phyloP scores from a whole-genome alignment of 371 early-diverging fungal species.

The Mucor lusitanicus region DNA sequence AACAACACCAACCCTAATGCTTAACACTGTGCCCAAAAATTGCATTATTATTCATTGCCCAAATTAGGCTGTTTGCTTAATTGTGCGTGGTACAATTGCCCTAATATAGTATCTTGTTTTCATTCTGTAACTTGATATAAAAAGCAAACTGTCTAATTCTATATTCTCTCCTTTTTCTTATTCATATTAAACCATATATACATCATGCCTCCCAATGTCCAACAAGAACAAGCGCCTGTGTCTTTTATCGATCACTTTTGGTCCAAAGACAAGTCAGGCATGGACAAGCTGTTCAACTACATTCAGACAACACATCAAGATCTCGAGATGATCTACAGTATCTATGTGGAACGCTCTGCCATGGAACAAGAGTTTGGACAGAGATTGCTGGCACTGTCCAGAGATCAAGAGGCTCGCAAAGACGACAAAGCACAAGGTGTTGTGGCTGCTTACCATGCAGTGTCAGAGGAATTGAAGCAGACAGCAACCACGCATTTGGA shows the following conservation, averaged over 20 bases:
- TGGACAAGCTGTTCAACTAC: constrained; percentile 19
- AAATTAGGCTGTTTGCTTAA: not conserved
- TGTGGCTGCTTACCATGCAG: constrained; percentile 14
- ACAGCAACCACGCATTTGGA: constrained; percentile 42
- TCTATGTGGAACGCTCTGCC: constrained; percentile 33
- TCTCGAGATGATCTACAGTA: constrained; percentile 20
- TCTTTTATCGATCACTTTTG: constrained; percentile 34
- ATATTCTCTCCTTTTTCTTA: not conserved
- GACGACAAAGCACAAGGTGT: constrained; percentile 4
- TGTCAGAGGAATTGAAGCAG: constrained; percentile 31
- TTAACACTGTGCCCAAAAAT: not conserved
- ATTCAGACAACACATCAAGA: constrained; percentile 30
- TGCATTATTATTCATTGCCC: not conserved
- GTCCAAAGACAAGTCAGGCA: constrained; percentile 26
- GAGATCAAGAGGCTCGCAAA: not conserved
- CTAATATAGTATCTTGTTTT: constrained; percentile 9
- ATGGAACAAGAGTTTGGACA: constrained; percentile 41
- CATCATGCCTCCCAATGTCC: constrained; percentile 21
- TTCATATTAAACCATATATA: not conserved
- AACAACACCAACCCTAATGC: constrained; percentile 17
- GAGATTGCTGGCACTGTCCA: constrained; percentile 23
- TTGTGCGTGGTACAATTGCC: not conserved
- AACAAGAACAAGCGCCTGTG: not conserved
- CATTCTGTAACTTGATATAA: not conserved
- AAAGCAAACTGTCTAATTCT: not conserved